A percentile compares a stretch with the other conserved stretches of the same genome.
These are phyloP conservation scores for Ceratocystis lukuohia DNA, from an alignment of 2,329 filamentous ascomycete genomes.

Conservation along the genomic window DNA sequence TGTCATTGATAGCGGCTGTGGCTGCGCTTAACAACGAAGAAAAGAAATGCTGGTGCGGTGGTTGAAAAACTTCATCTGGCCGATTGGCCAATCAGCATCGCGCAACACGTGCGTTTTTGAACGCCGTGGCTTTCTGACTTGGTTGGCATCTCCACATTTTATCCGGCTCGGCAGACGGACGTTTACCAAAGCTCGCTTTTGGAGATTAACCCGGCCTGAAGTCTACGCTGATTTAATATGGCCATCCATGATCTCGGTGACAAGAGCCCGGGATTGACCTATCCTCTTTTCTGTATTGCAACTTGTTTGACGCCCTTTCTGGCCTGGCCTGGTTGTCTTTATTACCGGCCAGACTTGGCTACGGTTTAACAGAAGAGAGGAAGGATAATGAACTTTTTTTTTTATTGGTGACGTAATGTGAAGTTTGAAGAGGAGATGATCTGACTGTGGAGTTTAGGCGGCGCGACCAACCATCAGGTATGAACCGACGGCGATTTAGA, in stretches of 20 bases:
- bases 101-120: neutral
- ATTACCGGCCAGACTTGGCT: neutral
- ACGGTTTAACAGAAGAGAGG: neutral
- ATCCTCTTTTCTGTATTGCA: neutral
- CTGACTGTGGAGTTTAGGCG: constrained; percentile 38
- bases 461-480: constrained; percentile 64
- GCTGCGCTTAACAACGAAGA: neutral
- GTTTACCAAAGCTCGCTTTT: neutral
- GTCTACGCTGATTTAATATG: too few species aligned
- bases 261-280: neutral
- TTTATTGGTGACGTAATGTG: constrained; percentile 14
- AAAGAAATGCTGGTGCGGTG: neutral
- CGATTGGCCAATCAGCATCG: neutral
- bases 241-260: neutral
- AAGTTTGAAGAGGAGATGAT: constrained; percentile 20
- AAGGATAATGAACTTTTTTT: neutral
- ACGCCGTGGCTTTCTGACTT: neutral
- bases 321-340: neutral
- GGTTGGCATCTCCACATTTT: neutral
- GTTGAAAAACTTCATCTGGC: constrained; percentile 6
- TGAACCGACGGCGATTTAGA: constrained; percentile 25
- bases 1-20: neutral
- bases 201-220: neutral
- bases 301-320: neutral
- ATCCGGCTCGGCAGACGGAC: neutral